Conservation (phyloP, 352 stramenopile genomes). For the Poterioochromonas sp. region DNA sequence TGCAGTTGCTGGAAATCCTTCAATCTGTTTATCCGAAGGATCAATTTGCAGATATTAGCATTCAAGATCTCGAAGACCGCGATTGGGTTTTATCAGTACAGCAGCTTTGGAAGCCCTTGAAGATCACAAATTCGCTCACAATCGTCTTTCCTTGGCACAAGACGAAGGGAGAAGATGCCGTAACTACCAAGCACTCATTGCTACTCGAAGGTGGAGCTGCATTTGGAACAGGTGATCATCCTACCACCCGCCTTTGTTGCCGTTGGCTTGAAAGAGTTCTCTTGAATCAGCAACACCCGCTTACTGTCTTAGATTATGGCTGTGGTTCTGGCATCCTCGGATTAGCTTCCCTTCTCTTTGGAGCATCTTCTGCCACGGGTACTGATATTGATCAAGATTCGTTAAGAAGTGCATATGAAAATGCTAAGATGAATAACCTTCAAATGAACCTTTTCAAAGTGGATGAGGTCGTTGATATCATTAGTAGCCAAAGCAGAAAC, state of each 20-base stretch:
- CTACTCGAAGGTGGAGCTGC: conserved; percentile 55
- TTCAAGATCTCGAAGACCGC: conserved; percentile 44
- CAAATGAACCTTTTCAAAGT: conserved; percentile 27
- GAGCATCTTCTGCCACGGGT: conserved; percentile 40
- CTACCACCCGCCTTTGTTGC: conserved; percentile 57
- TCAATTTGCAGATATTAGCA: conserved; percentile 33
- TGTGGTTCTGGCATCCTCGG: conserved; percentile 54
- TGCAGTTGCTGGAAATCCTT: conserved; percentile 46
- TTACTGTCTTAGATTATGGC: conserved; percentile 55
- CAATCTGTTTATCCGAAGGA: conserved; percentile 42
- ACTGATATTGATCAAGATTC: conserved; percentile 53
- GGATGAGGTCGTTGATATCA: neutral
- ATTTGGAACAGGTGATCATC: conserved; percentile 62
- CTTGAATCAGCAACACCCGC: neutral
- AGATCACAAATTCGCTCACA: conserved; percentile 48
- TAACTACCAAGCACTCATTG: conserved; percentile 42
- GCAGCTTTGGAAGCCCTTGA: conserved; percentile 53
- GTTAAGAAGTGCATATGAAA: conserved; percentile 46
- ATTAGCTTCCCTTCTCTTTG: conserved; percentile 51
- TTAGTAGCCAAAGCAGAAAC: neutral
- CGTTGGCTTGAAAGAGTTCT: conserved; percentile 50
- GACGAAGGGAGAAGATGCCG: conserved; percentile 46
- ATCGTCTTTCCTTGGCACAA: conserved; percentile 58
- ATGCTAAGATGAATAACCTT: conserved; percentile 49
- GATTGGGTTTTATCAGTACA: conserved; percentile 59